Conservation (phyloP, 1,284 basidiomycete genomes). For the Xerocomus nothofagi region DNA sequence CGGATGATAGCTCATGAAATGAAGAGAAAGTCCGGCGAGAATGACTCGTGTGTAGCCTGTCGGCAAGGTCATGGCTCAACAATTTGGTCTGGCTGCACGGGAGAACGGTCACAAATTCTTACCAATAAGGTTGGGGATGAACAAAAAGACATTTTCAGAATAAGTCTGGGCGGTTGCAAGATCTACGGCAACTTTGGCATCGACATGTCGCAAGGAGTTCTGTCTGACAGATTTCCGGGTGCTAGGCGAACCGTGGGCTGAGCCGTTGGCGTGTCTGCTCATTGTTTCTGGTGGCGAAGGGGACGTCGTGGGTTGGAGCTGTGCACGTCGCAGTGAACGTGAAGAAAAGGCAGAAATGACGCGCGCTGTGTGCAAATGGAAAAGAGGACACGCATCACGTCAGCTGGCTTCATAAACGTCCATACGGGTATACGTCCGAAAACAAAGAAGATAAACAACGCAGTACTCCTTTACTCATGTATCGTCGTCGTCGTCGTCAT, state of each 20-base stretch:
- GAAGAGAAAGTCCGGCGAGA: conserved; percentile 86
- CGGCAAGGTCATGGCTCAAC: conserved; percentile 6
- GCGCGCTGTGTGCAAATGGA: conserved; percentile 15
- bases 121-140: conserved; percentile 96
- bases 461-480: too few relatives aligned
- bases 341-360: conserved; percentile 19
- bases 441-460: neutral
- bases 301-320: neutral
- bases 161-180: conserved; percentile 82
- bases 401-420: conserved; percentile 9
- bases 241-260: conserved; percentile 11
- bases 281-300: conserved; percentile 21
- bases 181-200: conserved; percentile 78
- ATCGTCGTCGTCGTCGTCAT: too few relatives aligned
- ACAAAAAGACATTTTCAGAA: conserved; percentile 93
- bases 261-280: conserved; percentile 31
- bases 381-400: conserved; percentile 28
- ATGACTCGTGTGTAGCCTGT: conserved; percentile 90
- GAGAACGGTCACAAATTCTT: conserved; percentile 19
- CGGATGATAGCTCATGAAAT: conserved; percentile 95
- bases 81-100: neutral
- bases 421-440: conserved; percentile 5
- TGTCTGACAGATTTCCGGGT: conserved; percentile 22
- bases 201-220: conserved; percentile 61
- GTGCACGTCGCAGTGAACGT: neutral